phyloP scores from a whole-genome alignment of 768 basidiomycete species.

The Rhizopogon roseolus region DNA sequence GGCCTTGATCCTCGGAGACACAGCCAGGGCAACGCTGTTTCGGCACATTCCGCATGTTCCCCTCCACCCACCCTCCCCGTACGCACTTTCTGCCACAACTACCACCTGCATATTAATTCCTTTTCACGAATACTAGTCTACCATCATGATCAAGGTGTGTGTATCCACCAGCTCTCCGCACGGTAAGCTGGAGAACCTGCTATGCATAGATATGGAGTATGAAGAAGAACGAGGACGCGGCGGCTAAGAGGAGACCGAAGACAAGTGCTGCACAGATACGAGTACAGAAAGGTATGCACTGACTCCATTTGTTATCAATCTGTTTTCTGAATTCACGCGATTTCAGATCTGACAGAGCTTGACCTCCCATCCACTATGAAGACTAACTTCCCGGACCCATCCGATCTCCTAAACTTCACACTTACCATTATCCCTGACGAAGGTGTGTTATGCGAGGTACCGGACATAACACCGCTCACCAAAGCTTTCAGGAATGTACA shows the following conservation, averaged over 20 bases:
- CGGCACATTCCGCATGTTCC: slow-evolving; percentile 27
- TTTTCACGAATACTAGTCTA: neutral
- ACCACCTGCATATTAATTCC: slow-evolving; percentile 4
- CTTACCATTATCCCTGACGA: slow-evolving; percentile 96
- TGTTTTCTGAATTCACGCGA: neutral
- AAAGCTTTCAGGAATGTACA: slow-evolving; percentile 82
- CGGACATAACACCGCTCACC: neutral
- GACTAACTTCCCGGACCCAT: slow-evolving; percentile 88
- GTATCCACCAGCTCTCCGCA: neutral
- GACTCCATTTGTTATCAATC: neutral
- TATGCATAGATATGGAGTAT: slow-evolving; percentile 88
- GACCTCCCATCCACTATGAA: slow-evolving; percentile 96
- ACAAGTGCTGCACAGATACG: slow-evolving; percentile 97
- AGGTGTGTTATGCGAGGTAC: slow-evolving; percentile 43
- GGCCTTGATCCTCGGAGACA: neutral
- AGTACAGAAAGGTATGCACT: slow-evolving; percentile 88
- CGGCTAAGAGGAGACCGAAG: slow-evolving; percentile 97
- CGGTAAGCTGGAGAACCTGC: slow-evolving; percentile 5
- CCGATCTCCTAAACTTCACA: slow-evolving; percentile 94
- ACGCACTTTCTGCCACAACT: slow-evolving; percentile 10
- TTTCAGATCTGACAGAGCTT: slow-evolving; percentile 88
- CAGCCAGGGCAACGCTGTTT: neutral
- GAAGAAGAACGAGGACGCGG: slow-evolving; percentile 99
- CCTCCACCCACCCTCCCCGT: slow-evolving; percentile 7
- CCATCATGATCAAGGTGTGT: slow-evolving; percentile 41